Evolutionary conservation across 2,329 filamentous ascomycete genomes (phyloP), one percentile per base, ranked within the genome.

Genomic region (Cytospora leucostoma): DNA sequence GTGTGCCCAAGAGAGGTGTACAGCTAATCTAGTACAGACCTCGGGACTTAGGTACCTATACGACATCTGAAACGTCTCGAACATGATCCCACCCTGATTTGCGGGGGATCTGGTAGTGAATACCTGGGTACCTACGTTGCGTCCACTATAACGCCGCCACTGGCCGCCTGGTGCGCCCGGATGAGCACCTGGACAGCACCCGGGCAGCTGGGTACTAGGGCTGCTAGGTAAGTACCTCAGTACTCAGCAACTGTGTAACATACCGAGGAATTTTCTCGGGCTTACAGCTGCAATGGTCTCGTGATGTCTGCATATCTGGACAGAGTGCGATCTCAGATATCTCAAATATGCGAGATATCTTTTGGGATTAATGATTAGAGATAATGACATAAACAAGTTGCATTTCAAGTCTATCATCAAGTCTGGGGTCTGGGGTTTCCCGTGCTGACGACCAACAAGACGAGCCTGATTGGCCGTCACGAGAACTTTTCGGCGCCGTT

Each of bases 401-500:
- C 51, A 50, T 52, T 21, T 19, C 21, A 21, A 19, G 15, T 17
- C 38, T 44, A 21, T 33, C 59, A 33, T 34, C 49, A 32, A 52
- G 50, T 52, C 50, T 52, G 32, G 49, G 50, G 58, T 40, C 27
- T 27, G 27, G 27, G 27, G 27, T 27, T 27, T 61, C 47, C 58
- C 35, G 49, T 49, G 53, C 59, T 55, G 53, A 27, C 38, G 32
- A 17, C 4, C 59, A 55, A 61, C 59, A 35, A 53, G 33, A 27
- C 15, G 47, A 44, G 51, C 37, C 37, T 61, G 59, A 61, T 61
- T 61, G 59, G 59, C 59, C 32, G 59, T 17, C 59, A 61, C 51
- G 59, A 61, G 53, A 61, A 61, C 54, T 53, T 61, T 53, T 55
- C 59, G 54, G 54, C 47, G 58, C 32, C n/a, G 52, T 62, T 47